Conservation (phyloP, 495 filamentous ascomycete species). For the Xylaria curta region DNA sequence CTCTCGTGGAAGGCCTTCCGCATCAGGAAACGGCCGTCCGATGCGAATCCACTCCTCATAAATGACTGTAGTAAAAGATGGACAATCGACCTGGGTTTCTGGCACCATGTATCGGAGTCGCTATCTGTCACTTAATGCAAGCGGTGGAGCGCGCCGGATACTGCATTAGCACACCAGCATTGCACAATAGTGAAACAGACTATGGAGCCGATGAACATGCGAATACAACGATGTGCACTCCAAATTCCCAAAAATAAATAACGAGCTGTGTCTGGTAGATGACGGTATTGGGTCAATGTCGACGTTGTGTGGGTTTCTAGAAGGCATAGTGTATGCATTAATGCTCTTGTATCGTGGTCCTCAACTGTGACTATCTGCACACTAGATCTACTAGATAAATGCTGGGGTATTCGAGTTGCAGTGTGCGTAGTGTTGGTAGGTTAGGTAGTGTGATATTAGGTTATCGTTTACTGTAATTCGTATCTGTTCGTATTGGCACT, state of each 20-base stretch:
- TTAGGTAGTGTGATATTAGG: neutral
- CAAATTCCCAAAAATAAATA: constrained; percentile 19
- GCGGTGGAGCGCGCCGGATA: constrained; percentile 3
- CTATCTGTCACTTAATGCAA: constrained; percentile 21
- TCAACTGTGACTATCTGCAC: neutral
- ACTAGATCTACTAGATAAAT: too few relatives aligned
- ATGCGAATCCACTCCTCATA: constrained; percentile 18
- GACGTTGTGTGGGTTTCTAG: neutral
- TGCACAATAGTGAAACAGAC: constrained; percentile 20
- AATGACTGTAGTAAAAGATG: constrained; percentile 11
- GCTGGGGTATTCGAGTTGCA: neutral
- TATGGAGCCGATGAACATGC: constrained; percentile 7
- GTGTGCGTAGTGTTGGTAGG: neutral
- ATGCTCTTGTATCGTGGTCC: neutral
- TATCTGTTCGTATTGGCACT: neutral
- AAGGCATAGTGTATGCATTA: neutral
- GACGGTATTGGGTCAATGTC: neutral
- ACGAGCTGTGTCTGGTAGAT: neutral
- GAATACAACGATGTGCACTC: constrained; percentile 18
- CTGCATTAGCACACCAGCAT: constrained; percentile 23
- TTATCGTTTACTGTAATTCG: neutral
- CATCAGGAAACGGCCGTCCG: constrained; percentile 23
- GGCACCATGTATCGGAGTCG: neutral
- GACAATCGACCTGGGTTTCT: constrained; percentile 5
- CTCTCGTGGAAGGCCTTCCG: constrained; percentile 23